phyloP scores from a whole-genome alignment of 352 stramenopile genomes.

The Blastocystis sp. region DNA sequence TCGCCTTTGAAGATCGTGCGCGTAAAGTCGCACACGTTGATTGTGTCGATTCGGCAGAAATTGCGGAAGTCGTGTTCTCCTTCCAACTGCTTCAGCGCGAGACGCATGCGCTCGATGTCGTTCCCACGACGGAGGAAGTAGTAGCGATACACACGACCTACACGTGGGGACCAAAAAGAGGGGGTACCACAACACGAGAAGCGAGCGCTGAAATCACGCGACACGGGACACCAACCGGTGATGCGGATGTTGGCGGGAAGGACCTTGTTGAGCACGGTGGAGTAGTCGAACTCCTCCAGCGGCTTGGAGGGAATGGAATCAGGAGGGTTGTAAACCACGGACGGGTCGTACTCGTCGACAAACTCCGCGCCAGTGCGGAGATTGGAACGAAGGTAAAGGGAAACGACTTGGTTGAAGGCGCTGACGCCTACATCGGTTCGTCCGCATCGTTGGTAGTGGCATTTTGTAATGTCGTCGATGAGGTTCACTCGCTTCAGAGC shows the following conservation, averaged over 20 bases:
- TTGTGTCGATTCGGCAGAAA: conserved; percentile 64
- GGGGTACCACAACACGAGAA: conserved; percentile 40
- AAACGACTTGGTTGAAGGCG: conserved; percentile 67
- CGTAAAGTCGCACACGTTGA: conserved; percentile 67
- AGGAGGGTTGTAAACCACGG: conserved; percentile 36
- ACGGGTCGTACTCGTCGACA: conserved; percentile 52
- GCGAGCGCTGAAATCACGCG: conserved; percentile 52
- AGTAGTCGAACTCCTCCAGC: conserved; percentile 37
- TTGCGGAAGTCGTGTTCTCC: conserved; percentile 69
- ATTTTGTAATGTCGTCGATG: conserved; percentile 67
- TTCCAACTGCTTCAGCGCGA: conserved; percentile 25
- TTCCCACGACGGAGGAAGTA: conserved; percentile 59
- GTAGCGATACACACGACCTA: conserved; percentile 68
- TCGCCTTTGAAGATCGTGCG: conserved; percentile 52
- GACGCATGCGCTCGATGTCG: conserved; percentile 28
- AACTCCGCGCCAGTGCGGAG: conserved; percentile 56
- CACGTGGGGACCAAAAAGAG: neutral
- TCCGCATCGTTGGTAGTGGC: conserved; percentile 59
- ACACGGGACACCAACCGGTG: conserved; percentile 62
- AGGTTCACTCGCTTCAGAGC: conserved; percentile 58
- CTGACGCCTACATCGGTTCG: conserved; percentile 62
- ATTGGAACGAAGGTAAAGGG: conserved; percentile 67
- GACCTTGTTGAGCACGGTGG: conserved; percentile 62
- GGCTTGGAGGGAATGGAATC: neutral
- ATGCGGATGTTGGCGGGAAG: conserved; percentile 65